Evolutionary conservation across 139 green algal genomes (phyloP).

Genomic region (Chlamydomonas incerta): DNA sequence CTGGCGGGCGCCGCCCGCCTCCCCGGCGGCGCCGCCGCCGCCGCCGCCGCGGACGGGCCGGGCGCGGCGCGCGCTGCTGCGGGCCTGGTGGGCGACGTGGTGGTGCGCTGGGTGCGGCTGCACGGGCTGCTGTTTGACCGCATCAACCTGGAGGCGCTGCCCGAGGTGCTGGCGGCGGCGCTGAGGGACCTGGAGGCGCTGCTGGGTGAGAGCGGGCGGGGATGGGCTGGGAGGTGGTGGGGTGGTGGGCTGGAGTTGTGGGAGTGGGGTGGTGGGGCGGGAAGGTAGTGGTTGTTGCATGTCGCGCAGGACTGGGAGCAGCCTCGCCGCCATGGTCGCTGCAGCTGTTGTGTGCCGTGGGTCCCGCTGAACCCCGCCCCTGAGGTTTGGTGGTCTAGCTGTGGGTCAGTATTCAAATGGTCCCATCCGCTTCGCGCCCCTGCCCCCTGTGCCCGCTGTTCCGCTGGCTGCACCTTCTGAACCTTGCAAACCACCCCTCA

Average conservation of each 20-base stretch:
- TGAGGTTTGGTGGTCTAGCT: too few species aligned
- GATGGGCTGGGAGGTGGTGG: background rate
- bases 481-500: background rate
- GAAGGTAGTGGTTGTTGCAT: too few species aligned
- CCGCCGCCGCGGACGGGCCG: background rate
- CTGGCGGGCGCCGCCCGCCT: background rate
- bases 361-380: too few species aligned
- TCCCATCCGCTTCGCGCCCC: too few species aligned
- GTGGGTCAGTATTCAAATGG: too few species aligned
- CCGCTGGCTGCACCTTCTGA: too few species aligned
- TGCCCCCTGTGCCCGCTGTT: too few species aligned
- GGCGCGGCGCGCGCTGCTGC: background rate
- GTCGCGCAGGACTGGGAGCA: too few species aligned
- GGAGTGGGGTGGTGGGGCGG: background rate
- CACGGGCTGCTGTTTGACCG: constrained; percentile 72
- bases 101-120: constrained; percentile 58
- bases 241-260: too few species aligned
- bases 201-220: background rate
- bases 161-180: constrained; percentile 29
- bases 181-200: constrained; percentile 39
- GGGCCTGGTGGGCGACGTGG: constrained; percentile 45
- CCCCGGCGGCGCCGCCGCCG: background rate
- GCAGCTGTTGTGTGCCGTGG: too few species aligned
- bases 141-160: constrained; percentile 69
- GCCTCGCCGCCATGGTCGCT: too few species aligned